Evolutionary conservation across 371 early-diverging fungal genomes (phyloP), one percentile per base, ranked within the genome.

Genomic region (Dipsacomyces acuminosporus): DNA sequence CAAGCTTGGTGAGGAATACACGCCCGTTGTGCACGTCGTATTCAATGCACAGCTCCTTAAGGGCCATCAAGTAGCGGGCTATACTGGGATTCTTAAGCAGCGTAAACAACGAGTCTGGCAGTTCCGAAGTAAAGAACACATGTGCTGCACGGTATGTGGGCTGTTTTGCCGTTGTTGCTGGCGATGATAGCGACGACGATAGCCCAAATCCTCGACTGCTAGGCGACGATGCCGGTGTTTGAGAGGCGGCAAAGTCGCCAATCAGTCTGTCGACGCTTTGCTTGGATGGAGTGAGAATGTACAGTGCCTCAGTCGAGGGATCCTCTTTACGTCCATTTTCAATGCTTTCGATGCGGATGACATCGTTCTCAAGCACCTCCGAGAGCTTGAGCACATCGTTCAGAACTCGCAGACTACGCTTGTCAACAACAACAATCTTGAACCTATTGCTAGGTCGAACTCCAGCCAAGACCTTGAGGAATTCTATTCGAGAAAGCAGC

Each of bases 231-330:
- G 42, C 15, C n/a, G 42, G n/a, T 33, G 20, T 17, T n/a, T 36
- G 50, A 44, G 45, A 49, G n/a, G 43, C 8, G 17, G 82, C 72
- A 65, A 87, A 89, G 69, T 96, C 97, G 48, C 83, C 81, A 17
- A 93, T 85, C n/a, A 95, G 67, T 33, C 82, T 76, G 17, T 72
- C 64, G 42, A 95, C 77, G 3, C 88, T 85, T 36, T 87, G 85
- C 20, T 80, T 75, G 15, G 87, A 86, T 8, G 96, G 91, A 14
- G 89, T 81, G 55, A 97, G 69, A 53, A 96, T 82, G 69, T 97
- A 96, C 44, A 98, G 80, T 17, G 92, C 96, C 47, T 94, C 94
- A n/a, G 83, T 78, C 18, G 80, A 79, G 1, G 91, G 88, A 61
- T 89, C 88, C 1, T 93, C 87, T 58, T 88, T 87, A 45, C 97